Percentiles rank a stretch among this genome's conserved stretches.
Evolutionary conservation across 139 green algal species (phyloP).

Genomic region (Raphidocelis subcapitata): DNA sequence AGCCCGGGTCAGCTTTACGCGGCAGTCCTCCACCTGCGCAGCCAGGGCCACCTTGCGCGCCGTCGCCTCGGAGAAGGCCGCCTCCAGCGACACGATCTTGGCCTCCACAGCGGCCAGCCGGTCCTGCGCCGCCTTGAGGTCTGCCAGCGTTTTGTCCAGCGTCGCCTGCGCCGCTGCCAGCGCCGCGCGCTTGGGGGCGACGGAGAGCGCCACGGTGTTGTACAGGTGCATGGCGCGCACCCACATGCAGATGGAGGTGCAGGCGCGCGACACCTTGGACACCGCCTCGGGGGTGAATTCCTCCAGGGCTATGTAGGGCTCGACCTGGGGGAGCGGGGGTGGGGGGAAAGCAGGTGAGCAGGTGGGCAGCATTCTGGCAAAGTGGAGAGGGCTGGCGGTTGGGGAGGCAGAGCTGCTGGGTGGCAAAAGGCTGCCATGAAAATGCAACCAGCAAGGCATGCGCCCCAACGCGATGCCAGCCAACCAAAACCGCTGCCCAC

Average conservation of each 20-base stretch:
- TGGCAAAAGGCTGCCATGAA: too few species aligned
- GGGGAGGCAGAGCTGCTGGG: neutral
- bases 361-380: neutral
- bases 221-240: slow-evolving; percentile 82
- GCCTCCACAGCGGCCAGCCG: slow-evolving; percentile 64
- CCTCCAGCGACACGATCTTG: slow-evolving; percentile 71
- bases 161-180: slow-evolving; percentile 36
- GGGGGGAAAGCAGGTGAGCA: neutral
- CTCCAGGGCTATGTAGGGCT: slow-evolving; percentile 68
- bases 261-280: slow-evolving; percentile 79
- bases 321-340: neutral
- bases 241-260: slow-evolving; percentile 90
- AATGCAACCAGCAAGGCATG: too few species aligned
- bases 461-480: too few species aligned
- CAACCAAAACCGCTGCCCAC: slow-evolving; percentile 19
- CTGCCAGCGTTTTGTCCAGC: slow-evolving; percentile 40
- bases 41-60: slow-evolving; percentile 74
- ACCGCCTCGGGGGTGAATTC: slow-evolving; percentile 75
- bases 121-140: slow-evolving; percentile 40
- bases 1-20: slow-evolving; percentile 77
- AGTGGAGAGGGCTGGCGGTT: too few species aligned
- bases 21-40: slow-evolving; percentile 65
- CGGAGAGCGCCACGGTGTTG: slow-evolving; percentile 70
- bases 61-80: slow-evolving; percentile 60
- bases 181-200: slow-evolving; percentile 69